Conservation (phyloP, 768 basidiomycete genomes). For the Porpolomopsis calyptriformis region DNA sequence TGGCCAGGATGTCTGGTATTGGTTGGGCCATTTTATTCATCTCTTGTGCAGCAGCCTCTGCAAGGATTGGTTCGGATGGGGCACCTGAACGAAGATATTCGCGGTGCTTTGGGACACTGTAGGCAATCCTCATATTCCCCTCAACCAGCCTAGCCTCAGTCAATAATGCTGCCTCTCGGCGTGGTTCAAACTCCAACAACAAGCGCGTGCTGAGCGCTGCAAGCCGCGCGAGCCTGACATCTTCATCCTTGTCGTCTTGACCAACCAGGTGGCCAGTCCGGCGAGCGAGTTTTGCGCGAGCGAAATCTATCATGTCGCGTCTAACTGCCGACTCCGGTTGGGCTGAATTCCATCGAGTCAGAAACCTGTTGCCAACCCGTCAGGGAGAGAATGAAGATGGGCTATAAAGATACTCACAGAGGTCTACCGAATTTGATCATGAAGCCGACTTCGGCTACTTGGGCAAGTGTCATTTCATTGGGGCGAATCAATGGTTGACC, state of each 20-base stretch:
- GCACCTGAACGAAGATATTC: slow-evolving; percentile 11
- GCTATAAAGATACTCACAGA: background rate
- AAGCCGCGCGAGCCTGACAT: background rate
- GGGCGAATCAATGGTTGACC: background rate
- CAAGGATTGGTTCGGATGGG: slow-evolving; percentile 15
- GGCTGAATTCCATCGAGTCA: too few species aligned
- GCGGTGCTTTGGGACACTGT: slow-evolving; percentile 10
- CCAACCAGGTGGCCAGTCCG: too few species aligned
- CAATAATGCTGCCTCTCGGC: background rate
- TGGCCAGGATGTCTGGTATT: background rate
- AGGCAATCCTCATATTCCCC: slow-evolving; percentile 13
- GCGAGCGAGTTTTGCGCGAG: background rate
- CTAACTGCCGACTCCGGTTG: background rate
- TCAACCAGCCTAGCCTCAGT: slow-evolving; percentile 11
- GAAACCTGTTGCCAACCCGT: too few species aligned
- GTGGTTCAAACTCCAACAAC: background rate
- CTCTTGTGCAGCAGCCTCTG: slow-evolving; percentile 11
- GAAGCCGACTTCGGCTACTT: background rate
- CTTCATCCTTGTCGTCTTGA: background rate
- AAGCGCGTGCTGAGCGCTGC: background rate
- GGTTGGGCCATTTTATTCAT: slow-evolving; percentile 1
- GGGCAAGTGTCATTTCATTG: background rate
- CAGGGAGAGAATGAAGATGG: background rate
- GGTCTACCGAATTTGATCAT: background rate
- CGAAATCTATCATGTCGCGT: background rate